phyloP scores from a whole-genome alignment of 306 rosid species.

The Inga oerstediana region DNA sequence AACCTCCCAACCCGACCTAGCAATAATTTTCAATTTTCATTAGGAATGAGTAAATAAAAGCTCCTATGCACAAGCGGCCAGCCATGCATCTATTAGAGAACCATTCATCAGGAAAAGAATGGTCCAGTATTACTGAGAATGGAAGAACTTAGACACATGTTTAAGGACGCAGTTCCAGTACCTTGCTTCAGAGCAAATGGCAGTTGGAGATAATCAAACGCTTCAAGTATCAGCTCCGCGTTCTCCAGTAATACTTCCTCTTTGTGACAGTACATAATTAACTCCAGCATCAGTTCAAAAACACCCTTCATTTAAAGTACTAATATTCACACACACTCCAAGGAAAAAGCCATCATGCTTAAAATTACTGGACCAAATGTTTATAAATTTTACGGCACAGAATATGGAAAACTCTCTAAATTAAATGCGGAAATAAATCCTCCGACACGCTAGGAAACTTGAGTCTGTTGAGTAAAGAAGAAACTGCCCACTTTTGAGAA shows the following conservation, averaged over 20 bases:
- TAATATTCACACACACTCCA: not conserved
- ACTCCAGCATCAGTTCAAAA: slow-evolving; percentile 33
- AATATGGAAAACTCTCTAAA: not conserved
- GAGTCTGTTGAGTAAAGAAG: not conserved
- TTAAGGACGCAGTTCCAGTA: slow-evolving; percentile 34
- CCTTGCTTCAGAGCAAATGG: slow-evolving; percentile 95
- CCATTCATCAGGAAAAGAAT: slow-evolving; percentile 22
- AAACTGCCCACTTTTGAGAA: not conserved
- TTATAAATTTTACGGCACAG: not conserved
- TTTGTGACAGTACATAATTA: slow-evolving; percentile 36
- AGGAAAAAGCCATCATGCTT: not conserved
- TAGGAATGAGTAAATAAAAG: slow-evolving; percentile 24
- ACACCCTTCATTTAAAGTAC: slow-evolving; percentile 23
- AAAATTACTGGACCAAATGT: not conserved
- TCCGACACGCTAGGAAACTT: not conserved
- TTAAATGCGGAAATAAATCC: not conserved
- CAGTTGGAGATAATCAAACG: slow-evolving; percentile 91
- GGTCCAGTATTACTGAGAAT: slow-evolving; percentile 1
- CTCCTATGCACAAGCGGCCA: slow-evolving; percentile 19
- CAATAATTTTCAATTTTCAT: slow-evolving; percentile 32
- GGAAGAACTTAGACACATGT: not conserved
- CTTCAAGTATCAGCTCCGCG: slow-evolving; percentile 92
- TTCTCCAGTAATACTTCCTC: slow-evolving; percentile 92
- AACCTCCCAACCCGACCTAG: slow-evolving; percentile 88
- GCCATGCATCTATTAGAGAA: slow-evolving; percentile 26